These are phyloP conservation scores for Themeda triandra DNA, from an alignment of 176 grass and related monocot species.

Conservation along the genomic window DNA sequence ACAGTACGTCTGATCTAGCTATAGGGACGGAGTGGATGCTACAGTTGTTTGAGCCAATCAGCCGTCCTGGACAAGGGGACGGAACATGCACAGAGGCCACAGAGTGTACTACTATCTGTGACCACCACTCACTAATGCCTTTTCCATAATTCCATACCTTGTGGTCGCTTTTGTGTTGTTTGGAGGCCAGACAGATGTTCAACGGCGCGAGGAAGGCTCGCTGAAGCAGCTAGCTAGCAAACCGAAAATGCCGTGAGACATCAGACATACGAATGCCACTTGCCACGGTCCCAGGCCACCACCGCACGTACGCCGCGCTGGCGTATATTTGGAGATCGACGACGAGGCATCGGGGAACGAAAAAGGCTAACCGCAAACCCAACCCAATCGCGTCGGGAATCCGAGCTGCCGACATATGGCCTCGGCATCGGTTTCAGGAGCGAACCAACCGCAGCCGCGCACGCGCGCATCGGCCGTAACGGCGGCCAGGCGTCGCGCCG, in stretches of 20 bases:
- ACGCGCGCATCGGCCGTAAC: conserved; percentile 2
- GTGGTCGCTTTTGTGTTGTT: neutral
- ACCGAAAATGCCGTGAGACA: too few relatives aligned
- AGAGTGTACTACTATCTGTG: neutral
- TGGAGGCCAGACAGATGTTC: conserved; percentile 3
- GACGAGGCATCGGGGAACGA: neutral
- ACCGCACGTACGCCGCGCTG: neutral
- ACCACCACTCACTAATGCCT: neutral
- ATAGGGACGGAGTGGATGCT: neutral
- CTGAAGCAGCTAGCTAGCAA: too few relatives aligned
- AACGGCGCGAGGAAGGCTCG: neutral
- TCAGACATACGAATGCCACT: neutral
- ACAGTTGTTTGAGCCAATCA: neutral
- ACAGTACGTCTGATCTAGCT: neutral
- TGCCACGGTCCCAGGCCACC: neutral
- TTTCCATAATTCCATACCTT: neutral
- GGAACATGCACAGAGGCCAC: neutral
- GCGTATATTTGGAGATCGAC: conserved; percentile 13
- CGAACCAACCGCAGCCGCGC: neutral
- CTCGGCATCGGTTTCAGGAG: conserved; percentile 4
- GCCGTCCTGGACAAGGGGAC: neutral
- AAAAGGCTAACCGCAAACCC: neutral
- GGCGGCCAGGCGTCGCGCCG: neutral
- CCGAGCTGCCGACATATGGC: conserved; percentile 31
- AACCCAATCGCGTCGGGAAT: conserved; percentile 3